These are phyloP conservation scores for Amniculicola lignicola DNA, from an alignment of 495 filamentous ascomycete species.

Conservation along the genomic window DNA sequence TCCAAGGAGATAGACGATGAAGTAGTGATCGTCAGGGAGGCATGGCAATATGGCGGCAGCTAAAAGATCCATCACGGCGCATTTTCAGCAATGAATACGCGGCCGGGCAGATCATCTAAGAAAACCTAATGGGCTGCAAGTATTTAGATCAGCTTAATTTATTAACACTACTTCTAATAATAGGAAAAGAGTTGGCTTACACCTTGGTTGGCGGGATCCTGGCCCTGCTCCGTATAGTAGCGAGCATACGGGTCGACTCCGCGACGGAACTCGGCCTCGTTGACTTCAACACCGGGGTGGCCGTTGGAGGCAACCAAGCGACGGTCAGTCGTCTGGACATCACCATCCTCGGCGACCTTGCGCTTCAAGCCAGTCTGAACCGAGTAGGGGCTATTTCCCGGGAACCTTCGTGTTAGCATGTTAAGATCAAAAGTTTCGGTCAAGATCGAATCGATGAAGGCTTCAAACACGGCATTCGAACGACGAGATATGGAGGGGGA, in stretches of 20 bases:
- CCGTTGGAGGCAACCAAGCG: conserved; percentile 58
- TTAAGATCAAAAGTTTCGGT: too few relatives aligned
- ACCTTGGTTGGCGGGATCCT: conserved; percentile 4
- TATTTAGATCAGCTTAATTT: too few relatives aligned
- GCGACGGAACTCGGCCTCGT: conserved; percentile 59
- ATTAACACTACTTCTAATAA: not conserved
- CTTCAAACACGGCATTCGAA: too few relatives aligned
- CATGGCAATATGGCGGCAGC: not conserved
- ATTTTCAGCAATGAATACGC: not conserved
- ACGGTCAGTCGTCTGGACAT: conserved; percentile 47
- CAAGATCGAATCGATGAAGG: too few relatives aligned
- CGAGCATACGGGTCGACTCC: conserved; percentile 63
- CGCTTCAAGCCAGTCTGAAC: not conserved
- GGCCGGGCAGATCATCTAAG: not conserved
- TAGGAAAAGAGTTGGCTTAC: not conserved
- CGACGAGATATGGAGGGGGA: too few relatives aligned
- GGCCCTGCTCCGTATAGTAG: conserved; percentile 60
- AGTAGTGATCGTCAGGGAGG: too few relatives aligned
- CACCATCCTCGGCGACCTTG: conserved; percentile 1
- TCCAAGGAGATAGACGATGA: too few relatives aligned
- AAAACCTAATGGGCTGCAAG: conserved; percentile 1
- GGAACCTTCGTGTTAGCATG: too few relatives aligned
- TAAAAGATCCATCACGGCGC: not conserved
- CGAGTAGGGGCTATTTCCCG: conserved; percentile 8
- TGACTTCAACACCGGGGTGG: conserved; percentile 55